Base-by-base conservation (phyloP, 345 rosid species). In the Aquilaria sinensis region DNA sequence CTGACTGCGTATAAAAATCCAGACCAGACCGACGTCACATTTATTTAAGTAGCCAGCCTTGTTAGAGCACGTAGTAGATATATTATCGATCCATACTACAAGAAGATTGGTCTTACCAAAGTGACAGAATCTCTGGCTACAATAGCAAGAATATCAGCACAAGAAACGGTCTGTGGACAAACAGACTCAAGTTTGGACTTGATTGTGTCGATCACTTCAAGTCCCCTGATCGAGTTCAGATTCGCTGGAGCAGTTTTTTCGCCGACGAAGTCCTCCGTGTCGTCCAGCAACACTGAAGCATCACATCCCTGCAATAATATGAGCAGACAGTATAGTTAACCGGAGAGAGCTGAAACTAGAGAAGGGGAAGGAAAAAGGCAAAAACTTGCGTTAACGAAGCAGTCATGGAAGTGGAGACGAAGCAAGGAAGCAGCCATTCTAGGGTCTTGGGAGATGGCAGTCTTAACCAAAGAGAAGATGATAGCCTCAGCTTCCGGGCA, bases 211-310 rank as follows among this genome's bases (percentile, higher is more conserved):
- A 87, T 79, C 61, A 87, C 92, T 72, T 90, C 94, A 48, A 93
- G 89, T 3, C 98, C 97, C 59, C 96, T 67, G 3, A 90, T 72
- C 1, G 98, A 93, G 52, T 93, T 93, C 64, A 88, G 68, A 67
- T 93, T 90, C 0, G 94, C 94, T 1, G 80, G 85, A 6, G 97
- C 97, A 5, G 88, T 84, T 63, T 93, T 93, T 57, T 93, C 97
- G 12, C 97, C 94, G 10, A 76, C 78, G 45, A 88, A 78, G 58
- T 72, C 71, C 31, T 62, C 70, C 1, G 74, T 70, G 65, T 90
- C 97, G 63, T 88, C 97, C 52, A 93, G 73, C 77, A 93, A 65
- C 32, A 93, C 85, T 1, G 96, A 90, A 48, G 73, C 97, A 75
- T 86, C 96, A 66, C 97, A 93, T 12, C 97, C 96, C 96, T 93